Percentiles rank a stretch among this genome's conserved stretches.
Evolutionary conservation across 2,329 filamentous ascomycete species (phyloP).

Genomic region (Sclerotinia minor): DNA sequence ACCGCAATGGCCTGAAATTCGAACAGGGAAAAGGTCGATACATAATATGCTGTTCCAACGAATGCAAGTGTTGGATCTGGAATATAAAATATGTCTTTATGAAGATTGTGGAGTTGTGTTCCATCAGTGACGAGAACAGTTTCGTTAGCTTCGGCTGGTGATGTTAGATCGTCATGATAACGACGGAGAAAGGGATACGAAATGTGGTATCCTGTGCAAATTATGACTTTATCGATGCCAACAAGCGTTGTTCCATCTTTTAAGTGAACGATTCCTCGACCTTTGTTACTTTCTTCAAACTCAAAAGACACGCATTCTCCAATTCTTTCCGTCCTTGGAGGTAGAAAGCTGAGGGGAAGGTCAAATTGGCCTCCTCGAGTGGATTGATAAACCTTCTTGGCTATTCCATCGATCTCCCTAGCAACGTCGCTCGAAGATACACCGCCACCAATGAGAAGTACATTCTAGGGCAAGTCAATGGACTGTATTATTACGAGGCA

Average conservation of each 20-base stretch:
- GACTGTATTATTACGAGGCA: not conserved
- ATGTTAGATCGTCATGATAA: conserved; percentile 45
- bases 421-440: conserved; percentile 50
- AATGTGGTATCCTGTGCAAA: conserved; percentile 70
- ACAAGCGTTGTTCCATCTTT: conserved; percentile 53
- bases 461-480: conserved; percentile 42
- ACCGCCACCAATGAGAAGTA: conserved; percentile 57
- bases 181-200: conserved; percentile 63
- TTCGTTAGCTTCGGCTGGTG: conserved; percentile 51
- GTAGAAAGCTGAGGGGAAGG: conserved; percentile 32
- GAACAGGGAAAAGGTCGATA: conserved; percentile 51
- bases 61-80: conserved; percentile 49
- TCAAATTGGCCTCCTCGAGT: conserved; percentile 34
- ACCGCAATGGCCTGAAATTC: conserved; percentile 52
- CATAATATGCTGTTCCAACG: conserved; percentile 50
- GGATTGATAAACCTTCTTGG: conserved; percentile 37
- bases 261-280: conserved; percentile 54
- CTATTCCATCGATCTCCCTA: conserved; percentile 33
- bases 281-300: conserved; percentile 35
- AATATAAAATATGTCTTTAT: conserved; percentile 55
- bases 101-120: conserved; percentile 49
- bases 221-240: conserved; percentile 60
- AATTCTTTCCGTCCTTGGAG: conserved; percentile 30
- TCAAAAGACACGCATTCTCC: conserved; percentile 33
- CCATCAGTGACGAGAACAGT: conserved; percentile 56